Percentiles rank a stretch among this genome's conserved stretches.
Evolutionary conservation across 192 early-diverging fungal genomes (phyloP).

Genomic region (Coemansia sp.): DNA sequence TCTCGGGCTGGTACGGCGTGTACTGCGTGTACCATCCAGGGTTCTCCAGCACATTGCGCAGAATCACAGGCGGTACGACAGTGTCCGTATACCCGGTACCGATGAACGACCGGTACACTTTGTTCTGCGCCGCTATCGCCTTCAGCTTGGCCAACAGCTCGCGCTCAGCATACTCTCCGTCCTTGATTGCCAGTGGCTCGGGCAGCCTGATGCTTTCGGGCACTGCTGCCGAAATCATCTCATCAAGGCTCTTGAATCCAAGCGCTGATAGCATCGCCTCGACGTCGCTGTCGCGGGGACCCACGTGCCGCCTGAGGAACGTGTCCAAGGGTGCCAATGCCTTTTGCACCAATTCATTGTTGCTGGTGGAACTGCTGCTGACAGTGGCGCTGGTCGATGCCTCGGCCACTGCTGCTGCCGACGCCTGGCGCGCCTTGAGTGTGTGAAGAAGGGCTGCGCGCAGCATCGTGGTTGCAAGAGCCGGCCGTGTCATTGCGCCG

Average conservation of each 20-base stretch:
- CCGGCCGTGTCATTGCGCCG: slow-evolving; percentile 15
- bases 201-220: slow-evolving; percentile 79
- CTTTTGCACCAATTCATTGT: slow-evolving; percentile 21
- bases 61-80: slow-evolving; percentile 91
- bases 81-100: slow-evolving; percentile 95
- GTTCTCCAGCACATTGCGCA: slow-evolving; percentile 97
- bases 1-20: slow-evolving; percentile 99
- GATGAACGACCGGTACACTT: slow-evolving; percentile 89
- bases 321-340: slow-evolving; percentile 63
- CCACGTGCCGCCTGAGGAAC: slow-evolving; percentile 87
- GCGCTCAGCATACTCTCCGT: slow-evolving; percentile 76
- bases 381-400: slow-evolving; percentile 2
- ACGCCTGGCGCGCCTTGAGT: slow-evolving; percentile 48
- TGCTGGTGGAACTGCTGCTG: neutral
- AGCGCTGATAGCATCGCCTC: slow-evolving; percentile 81
- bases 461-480: slow-evolving; percentile 17
- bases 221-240: slow-evolving; percentile 82
- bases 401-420: slow-evolving; percentile 29
- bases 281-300: slow-evolving; percentile 75
- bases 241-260: slow-evolving; percentile 78
- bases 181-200: slow-evolving; percentile 71
- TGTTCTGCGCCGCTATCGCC: slow-evolving; percentile 89
- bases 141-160: slow-evolving; percentile 85
- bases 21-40: slow-evolving; percentile 99
- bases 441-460: slow-evolving; percentile 52